Percentiles rank a stretch among this genome's conserved stretches.
Evolutionary conservation across 495 filamentous ascomycete species (phyloP).

Genomic region (Xanthoparmelia taractica): DNA sequence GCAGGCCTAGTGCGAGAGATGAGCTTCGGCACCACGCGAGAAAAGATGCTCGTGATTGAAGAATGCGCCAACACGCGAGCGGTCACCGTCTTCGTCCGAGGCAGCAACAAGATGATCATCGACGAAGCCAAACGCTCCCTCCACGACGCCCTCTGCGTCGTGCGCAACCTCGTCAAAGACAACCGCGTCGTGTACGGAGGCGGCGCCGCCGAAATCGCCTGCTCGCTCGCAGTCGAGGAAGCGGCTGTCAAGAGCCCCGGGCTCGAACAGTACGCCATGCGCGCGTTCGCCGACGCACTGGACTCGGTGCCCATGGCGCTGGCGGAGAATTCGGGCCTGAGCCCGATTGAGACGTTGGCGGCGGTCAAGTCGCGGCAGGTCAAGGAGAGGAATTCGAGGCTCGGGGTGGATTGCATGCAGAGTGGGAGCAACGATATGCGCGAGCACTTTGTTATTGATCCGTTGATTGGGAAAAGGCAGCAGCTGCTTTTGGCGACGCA

Average conservation of each 20-base stretch:
- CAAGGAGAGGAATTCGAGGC: slow-evolving; percentile 72
- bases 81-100: slow-evolving; percentile 90
- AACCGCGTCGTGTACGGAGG: slow-evolving; percentile 99
- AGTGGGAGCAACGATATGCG: slow-evolving; percentile 92
- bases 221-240: slow-evolving; percentile 90
- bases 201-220: slow-evolving; percentile 95
- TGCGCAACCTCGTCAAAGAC: slow-evolving; percentile 90
- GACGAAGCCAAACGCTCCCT: slow-evolving; percentile 97
- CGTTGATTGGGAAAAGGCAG: slow-evolving; percentile 93
- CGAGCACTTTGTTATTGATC: slow-evolving; percentile 95
- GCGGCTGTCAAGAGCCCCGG: slow-evolving; percentile 92
- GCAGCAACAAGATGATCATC: slow-evolving; percentile 99
- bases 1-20: slow-evolving; percentile 90
- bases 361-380: slow-evolving; percentile 93
- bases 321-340: slow-evolving; percentile 92
- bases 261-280: slow-evolving; percentile 97
- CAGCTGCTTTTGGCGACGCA: slow-evolving; percentile 94
- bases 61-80: slow-evolving; percentile 97
- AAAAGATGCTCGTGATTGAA: slow-evolving; percentile 99
- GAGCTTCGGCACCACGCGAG: slow-evolving; percentile 91
- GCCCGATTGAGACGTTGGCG: slow-evolving; percentile 90
- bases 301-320: slow-evolving; percentile 94
- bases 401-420: slow-evolving; percentile 98
- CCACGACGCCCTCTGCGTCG: slow-evolving; percentile 95
- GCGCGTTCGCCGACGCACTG: slow-evolving; percentile 90